phyloP scores from a whole-genome alignment of 441 rosid species.

The Dalechampia spathulata region DNA sequence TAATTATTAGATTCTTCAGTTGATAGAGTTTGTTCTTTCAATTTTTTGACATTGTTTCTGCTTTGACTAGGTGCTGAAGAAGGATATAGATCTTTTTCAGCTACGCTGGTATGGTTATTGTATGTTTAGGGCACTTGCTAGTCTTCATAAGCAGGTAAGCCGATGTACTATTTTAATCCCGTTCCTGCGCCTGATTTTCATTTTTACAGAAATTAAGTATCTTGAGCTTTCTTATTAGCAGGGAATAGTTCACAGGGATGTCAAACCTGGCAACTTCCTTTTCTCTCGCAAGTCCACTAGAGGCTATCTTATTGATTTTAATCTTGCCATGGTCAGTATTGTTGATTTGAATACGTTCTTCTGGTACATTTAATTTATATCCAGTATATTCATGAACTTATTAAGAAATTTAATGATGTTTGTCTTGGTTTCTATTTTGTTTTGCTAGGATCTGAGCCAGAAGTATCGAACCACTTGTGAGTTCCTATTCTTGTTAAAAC shows the following conservation, averaged over 20 bases:
- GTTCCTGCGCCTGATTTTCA: constrained; percentile 12
- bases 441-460: constrained; percentile 75
- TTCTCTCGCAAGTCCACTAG: constrained; percentile 64
- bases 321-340: constrained; percentile 82
- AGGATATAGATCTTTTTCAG: constrained; percentile 61
- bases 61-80: constrained; percentile 50
- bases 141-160: constrained; percentile 78
- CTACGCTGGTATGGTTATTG: constrained; percentile 82
- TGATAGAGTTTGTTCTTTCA: constrained; percentile 3
- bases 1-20: constrained; percentile 15
- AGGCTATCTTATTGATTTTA: constrained; percentile 94
- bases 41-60: constrained; percentile 15
- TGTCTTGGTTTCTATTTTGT: constrained; percentile 15
- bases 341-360: constrained; percentile 2
- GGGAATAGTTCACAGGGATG: constrained; percentile 96
- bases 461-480: constrained; percentile 56
- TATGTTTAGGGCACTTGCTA: constrained; percentile 82
- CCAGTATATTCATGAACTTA: background rate
- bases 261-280: constrained; percentile 96
- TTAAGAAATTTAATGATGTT: constrained; percentile 1
- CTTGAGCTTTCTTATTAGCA: constrained; percentile 18
- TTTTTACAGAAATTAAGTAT: constrained; percentile 4
- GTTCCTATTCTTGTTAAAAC: constrained; percentile 13
- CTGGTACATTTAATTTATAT: background rate
- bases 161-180: constrained; percentile 1